Evolutionary conservation across 129 eudicot species (phyloP), one percentile per base, ranked within the genome.

Genomic region (Ambrosia artemisiifolia): DNA sequence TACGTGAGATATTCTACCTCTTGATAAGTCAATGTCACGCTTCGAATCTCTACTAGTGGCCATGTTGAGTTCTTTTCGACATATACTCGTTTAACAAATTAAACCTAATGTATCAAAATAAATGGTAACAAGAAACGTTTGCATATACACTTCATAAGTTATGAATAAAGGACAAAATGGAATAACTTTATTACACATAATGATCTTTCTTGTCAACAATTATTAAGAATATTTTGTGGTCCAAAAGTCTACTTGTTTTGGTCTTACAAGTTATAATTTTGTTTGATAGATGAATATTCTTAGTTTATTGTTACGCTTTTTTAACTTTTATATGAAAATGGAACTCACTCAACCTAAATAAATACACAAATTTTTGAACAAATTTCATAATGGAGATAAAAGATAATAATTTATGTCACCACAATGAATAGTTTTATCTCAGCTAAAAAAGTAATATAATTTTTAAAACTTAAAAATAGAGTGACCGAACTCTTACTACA

Each of bases 261-360:
- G 20, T 18, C 30, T 40, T 67, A 3, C 3, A 18, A 17, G 50
- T 34, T 32, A 0, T 24, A 24, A 24, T 14, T 40, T 33, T 57
- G 69, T 38, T 57, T 60, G 43, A 46, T 67, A 16, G 11, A 24
- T 4, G 68, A 40, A 68, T 76, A 77, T 77, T 50, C 70, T 76
- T 61, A 20, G 63, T 69, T 69, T 50, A 53, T 47, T 60, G 70
- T 77, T 69, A 48, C 7, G 48, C 16, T 49, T 18, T 17, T 55
- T 11, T 61, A 62, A 32, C 48, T 62, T 57, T 47, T 62, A 33
- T 16, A 18, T 34, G 32, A 36, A 11, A 48, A 47, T 73, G 49
- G 4, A 46, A 47, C 16, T 55, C 40, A 71, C 9, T n/a, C 48
- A 30, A 54, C 32, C 35, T 55, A 40, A 50, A 7, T 46, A 14